Evolutionary conservation across 2,329 filamentous ascomycete species (phyloP).

Genomic region (Colletotrichum tropicale): DNA sequence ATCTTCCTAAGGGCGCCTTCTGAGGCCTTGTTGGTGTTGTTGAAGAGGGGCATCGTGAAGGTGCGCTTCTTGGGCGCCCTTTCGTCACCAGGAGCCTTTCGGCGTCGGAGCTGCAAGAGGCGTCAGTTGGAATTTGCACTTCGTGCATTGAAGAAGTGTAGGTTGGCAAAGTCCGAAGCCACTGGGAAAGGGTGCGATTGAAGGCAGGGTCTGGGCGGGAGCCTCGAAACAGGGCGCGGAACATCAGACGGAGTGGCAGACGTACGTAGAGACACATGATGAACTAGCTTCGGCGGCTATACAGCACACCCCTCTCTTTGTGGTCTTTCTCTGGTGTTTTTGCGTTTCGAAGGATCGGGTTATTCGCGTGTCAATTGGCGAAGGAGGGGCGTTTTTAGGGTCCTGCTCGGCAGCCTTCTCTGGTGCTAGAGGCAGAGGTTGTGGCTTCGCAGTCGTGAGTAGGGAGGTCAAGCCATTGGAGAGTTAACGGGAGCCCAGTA

Average conservation of each 20-base stretch:
- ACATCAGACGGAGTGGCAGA: background rate
- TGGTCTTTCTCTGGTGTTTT: background rate
- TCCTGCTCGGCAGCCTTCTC: conserved; percentile 4
- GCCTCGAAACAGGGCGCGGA: background rate
- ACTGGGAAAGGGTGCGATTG: background rate
- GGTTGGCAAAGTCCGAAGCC: background rate
- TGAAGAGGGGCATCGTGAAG: conserved; percentile 44
- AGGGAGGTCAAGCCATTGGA: conserved; percentile 10
- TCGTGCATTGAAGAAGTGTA: background rate
- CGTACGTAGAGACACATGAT: conserved; percentile 20
- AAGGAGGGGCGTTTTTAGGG: background rate
- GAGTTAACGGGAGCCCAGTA: background rate
- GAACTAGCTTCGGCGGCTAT: background rate
- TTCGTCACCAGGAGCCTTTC: background rate
- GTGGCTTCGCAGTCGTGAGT: background rate
- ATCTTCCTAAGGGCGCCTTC: conserved; percentile 33
- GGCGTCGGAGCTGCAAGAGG: conserved; percentile 12
- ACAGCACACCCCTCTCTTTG: background rate
- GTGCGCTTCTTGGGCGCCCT: conserved; percentile 29
- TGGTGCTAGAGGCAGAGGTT: background rate
- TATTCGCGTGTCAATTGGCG: background rate
- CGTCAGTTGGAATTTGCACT: background rate
- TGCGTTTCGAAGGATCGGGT: background rate
- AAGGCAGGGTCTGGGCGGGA: background rate
- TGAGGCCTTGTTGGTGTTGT: conserved; percentile 35